Evolutionary conservation across 768 basidiomycete species (phyloP).

Genomic region (Gloeostereum incarnatum): DNA sequence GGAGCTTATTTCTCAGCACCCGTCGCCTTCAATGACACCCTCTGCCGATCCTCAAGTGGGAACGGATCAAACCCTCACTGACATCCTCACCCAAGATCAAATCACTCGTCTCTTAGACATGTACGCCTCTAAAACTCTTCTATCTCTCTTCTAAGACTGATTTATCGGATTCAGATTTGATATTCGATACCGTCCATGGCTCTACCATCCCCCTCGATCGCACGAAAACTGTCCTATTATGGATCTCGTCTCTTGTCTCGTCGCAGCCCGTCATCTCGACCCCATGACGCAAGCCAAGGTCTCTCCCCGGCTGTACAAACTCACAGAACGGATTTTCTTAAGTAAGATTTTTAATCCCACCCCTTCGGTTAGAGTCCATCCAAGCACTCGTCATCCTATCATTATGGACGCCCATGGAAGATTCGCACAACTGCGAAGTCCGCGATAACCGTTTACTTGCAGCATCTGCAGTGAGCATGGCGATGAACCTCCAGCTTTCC

Average conservation of each 20-base stretch:
- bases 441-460: background rate
- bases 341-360: constrained; percentile 29
- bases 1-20: constrained; percentile 19
- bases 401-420: constrained; percentile 27
- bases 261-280: constrained; percentile 29
- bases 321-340: constrained; percentile 26
- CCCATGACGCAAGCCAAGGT: constrained; percentile 20
- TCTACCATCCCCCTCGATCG: constrained; percentile 19
- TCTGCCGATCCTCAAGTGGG: constrained; percentile 18
- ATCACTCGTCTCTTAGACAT: constrained; percentile 19
- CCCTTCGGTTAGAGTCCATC: constrained; percentile 22
- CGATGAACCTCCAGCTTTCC: constrained; percentile 31
- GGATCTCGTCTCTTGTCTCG: constrained; percentile 28
- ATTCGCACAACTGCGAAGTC: constrained; percentile 12
- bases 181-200: constrained; percentile 30
- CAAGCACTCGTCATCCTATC: constrained; percentile 28
- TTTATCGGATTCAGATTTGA: constrained; percentile 24
- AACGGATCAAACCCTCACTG: constrained; percentile 15
- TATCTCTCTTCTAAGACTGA: constrained; percentile 11
- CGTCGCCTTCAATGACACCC: background rate
- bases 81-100: constrained; percentile 20
- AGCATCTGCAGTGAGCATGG: constrained; percentile 33
- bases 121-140: constrained; percentile 12
- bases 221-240: constrained; percentile 25
- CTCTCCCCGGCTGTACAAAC: constrained; percentile 21